Percentiles rank a stretch among this genome's conserved stretches.
phyloP scores from a whole-genome alignment of 441 rosid species.

The Pelargonium myrrhifolium region DNA sequence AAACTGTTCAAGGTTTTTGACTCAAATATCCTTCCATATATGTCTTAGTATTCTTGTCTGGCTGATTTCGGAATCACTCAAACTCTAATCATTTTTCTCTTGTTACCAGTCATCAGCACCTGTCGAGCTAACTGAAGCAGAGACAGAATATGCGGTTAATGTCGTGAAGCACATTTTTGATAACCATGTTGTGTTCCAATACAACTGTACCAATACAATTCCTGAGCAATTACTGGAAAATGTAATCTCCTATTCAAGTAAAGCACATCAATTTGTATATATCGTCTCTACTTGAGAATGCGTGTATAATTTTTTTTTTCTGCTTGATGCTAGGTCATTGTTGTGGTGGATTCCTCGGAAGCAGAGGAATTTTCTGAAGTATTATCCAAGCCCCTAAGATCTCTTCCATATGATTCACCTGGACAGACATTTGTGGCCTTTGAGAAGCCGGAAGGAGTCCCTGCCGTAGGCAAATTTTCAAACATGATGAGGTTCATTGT shows the following conservation, averaged over 20 bases:
- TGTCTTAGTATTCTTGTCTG: neutral
- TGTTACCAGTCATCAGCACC: conserved; percentile 68
- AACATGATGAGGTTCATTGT: conserved; percentile 78
- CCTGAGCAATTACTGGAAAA: conserved; percentile 89
- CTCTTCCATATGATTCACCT: conserved; percentile 90
- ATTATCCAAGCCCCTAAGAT: conserved; percentile 54
- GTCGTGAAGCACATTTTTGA: conserved; percentile 89
- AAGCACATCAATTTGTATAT: neutral
- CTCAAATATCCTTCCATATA: neutral
- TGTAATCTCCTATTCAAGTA: conserved; percentile 31
- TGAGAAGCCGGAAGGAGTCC: conserved; percentile 76
- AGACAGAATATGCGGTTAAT: conserved; percentile 93
- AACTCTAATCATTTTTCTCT: conserved; percentile 9
- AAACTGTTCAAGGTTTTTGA: conserved; percentile 74
- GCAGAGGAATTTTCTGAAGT: conserved; percentile 72
- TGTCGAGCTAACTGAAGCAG: conserved; percentile 96
- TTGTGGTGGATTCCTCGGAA: conserved; percentile 82
- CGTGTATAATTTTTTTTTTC: conserved; percentile 16
- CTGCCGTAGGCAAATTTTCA: conserved; percentile 81
- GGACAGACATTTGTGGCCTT: conserved; percentile 84
- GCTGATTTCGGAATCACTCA: neutral
- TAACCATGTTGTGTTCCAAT: conserved; percentile 81
- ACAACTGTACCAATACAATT: conserved; percentile 91
- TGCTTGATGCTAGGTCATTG: conserved; percentile 53
- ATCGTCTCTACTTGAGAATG: conserved; percentile 3